A percentile compares a stretch with the other conserved stretches of the same genome.
These are phyloP conservation scores for Fusarium protoensiforme DNA, from an alignment of 2,329 filamentous ascomycete genomes.

Conservation along the genomic window DNA sequence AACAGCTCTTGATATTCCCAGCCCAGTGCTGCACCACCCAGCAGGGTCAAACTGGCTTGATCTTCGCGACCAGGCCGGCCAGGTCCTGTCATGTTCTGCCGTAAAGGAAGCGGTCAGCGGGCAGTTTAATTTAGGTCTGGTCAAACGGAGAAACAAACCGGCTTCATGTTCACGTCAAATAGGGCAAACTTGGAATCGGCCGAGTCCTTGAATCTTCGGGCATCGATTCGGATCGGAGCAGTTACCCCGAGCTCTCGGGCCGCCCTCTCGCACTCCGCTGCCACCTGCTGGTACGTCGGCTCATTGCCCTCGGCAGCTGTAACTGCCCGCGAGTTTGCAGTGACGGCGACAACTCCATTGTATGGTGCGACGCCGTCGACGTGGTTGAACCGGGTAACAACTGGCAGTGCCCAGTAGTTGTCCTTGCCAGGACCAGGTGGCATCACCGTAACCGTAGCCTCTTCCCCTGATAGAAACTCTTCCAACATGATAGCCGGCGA, in stretches of 20 bases:
- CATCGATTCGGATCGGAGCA: slow-evolving; percentile 59
- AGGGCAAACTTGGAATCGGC: slow-evolving; percentile 53
- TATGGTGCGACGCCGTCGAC: slow-evolving; percentile 30
- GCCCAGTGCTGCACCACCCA: slow-evolving; percentile 25
- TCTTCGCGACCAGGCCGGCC: slow-evolving; percentile 29
- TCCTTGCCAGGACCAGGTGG: slow-evolving; percentile 50
- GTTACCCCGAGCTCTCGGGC: slow-evolving; percentile 53
- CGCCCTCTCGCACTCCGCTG: slow-evolving; percentile 54
- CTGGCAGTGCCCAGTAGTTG: slow-evolving; percentile 56
- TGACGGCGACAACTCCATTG: slow-evolving; percentile 34
- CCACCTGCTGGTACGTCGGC: slow-evolving; percentile 35
- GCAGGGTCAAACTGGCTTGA: slow-evolving; percentile 32
- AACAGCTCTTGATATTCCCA: slow-evolving; percentile 27
- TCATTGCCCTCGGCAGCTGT: slow-evolving; percentile 31
- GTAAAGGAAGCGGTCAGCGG: slow-evolving; percentile 7
- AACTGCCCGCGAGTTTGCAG: slow-evolving; percentile 56
- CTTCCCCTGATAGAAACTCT: slow-evolving; percentile 59
- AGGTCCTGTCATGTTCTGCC: slow-evolving; percentile 33
- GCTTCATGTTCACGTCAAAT: slow-evolving; percentile 65
- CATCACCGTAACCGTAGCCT: slow-evolving; percentile 64
- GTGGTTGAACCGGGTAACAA: slow-evolving; percentile 35
- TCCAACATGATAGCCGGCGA: slow-evolving; percentile 54
- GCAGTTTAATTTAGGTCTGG: background rate
- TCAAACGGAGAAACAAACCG: slow-evolving; percentile 47
- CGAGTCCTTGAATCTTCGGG: slow-evolving; percentile 50